Base-by-base conservation (phyloP, 164 flowering plant species). In the Cinnamomum chago region DNA sequence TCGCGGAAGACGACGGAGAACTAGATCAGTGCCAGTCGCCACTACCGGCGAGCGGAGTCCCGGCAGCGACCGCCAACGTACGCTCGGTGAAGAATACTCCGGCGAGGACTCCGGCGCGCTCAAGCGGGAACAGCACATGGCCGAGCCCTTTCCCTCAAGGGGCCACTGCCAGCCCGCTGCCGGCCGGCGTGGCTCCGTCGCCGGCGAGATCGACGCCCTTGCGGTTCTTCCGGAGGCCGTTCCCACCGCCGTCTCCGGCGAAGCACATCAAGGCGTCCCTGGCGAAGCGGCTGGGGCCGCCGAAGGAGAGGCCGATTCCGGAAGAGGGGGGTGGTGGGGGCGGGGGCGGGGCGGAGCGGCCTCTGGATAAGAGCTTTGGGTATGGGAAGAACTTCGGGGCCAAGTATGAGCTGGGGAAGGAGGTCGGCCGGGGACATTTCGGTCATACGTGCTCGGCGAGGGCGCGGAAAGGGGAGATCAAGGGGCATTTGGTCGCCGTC, bases 391-490 rank as follows among this genome's bases (percentile, higher is more conserved):
- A 94, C 78, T 94, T 96, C 25, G 89, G 86, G 28, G 92, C 90
- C 10, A 92, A 88, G 87, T 96, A 96, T 76, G 98, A 96, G 79
- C 75, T 94, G 64, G 98, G 94, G 77, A 90, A 89, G 83, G 99
- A 96, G 81, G 87, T 96, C 0, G 99, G 99, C 35, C 71, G 97
- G 76, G 99, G 99, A 75, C 99, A 96, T 89, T 96, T 96, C 75
- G 99, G 99, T 55, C 94, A 96, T 81, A 96, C 99, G 33, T 94
- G 99, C 78, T 86, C 84, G 11, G 98, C 97, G 0, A 85, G 75
- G 67, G 93, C 81, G 1, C 88, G 83, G 82, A 96, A 92, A 68
- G 99, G 98, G 1, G 98, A 89, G 72, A 85, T 90, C 70, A 94
- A 84, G 78, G 97, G 90, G 75, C 89, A 84, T 52, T 79, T 83